Conservation (phyloP, 306 rosid species). For the Castanea mollissima region DNA sequence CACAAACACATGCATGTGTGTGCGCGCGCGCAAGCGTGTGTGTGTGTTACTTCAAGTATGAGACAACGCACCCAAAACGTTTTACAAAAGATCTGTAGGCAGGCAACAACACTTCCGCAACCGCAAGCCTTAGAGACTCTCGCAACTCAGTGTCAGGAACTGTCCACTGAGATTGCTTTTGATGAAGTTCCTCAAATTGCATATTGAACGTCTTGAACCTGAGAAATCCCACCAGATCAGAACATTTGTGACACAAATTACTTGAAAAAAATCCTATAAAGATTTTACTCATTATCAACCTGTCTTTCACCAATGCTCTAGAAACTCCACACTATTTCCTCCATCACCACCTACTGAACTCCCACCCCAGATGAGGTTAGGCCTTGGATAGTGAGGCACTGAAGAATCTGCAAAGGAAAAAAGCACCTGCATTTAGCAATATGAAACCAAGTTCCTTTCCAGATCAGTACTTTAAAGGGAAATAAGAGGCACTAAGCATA, state of each 20-base stretch:
- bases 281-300: constrained; percentile 36
- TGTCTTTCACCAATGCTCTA: constrained; percentile 88
- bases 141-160: constrained; percentile 91
- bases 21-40: neutral
- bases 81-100: constrained; percentile 87
- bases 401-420: constrained; percentile 70
- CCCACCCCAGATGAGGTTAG: constrained; percentile 85
- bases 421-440: constrained; percentile 28
- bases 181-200: constrained; percentile 95
- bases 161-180: constrained; percentile 95
- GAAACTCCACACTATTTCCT: constrained; percentile 83
- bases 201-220: constrained; percentile 80
- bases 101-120: constrained; percentile 90
- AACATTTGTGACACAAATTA: constrained; percentile 5
- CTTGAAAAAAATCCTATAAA: neutral
- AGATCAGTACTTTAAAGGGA: neutral
- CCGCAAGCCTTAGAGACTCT: constrained; percentile 92
- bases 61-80: constrained; percentile 73
- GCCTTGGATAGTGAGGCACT: constrained; percentile 78
- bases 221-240: constrained; percentile 26
- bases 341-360: constrained; percentile 63
- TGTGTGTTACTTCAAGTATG: neutral
- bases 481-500: neutral
- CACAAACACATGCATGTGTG: neutral
- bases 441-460: neutral